Base-by-base conservation (phyloP, 2,329 filamentous ascomycete species). In the Furcasterigmium furcatum region DNA sequence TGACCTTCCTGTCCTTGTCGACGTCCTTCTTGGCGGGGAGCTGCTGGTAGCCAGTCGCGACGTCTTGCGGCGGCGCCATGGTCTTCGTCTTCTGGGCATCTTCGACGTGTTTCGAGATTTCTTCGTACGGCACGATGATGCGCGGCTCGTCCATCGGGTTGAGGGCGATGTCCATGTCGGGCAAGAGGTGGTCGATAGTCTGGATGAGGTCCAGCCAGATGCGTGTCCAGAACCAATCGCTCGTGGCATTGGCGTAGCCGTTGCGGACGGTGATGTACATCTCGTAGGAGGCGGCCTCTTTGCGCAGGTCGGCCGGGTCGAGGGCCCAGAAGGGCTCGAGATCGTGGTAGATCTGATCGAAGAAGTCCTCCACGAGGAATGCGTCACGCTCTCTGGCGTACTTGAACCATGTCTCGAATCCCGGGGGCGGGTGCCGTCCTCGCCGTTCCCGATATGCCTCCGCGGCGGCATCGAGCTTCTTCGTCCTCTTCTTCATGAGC, bases 101-200 rank as follows among this genome's bases (percentile, higher is more conserved):
- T 38, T 67, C 59, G 63, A 87, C 71, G 46, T 77, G 73, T 1
- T 61, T 60, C 21, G 78, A 64, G 42, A 87, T 76, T 6, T 80
- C 74, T 56, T 87, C 82, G 73, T 76, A 85, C 4, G 82, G 76
- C 3, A 80, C 77, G 12, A 86, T 73, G 9, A 87, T 56, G 21
- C 83, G 71, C 32, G 83, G 83, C 57, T 87, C 82, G 53, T 87
- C 84, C 74, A 86, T 80, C 25, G 77, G 71, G 51, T 87, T 87
- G 48, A 86, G 70, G 1, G 83, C 74, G 47, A 87, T 72, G 49
- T 86, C 82, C 76, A 87, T 82, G 54, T 87, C 82, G 2, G 83
- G 83, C 14, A 87, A 65, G 44, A 78, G 48, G 32, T 75, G 64
- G 50, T 77, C 71, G n/a, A 82, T 70, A 0, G 72, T 71, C 46